Evolutionary conservation across 495 filamentous ascomycete genomes (phyloP).

Genomic region (Collariella sp.): DNA sequence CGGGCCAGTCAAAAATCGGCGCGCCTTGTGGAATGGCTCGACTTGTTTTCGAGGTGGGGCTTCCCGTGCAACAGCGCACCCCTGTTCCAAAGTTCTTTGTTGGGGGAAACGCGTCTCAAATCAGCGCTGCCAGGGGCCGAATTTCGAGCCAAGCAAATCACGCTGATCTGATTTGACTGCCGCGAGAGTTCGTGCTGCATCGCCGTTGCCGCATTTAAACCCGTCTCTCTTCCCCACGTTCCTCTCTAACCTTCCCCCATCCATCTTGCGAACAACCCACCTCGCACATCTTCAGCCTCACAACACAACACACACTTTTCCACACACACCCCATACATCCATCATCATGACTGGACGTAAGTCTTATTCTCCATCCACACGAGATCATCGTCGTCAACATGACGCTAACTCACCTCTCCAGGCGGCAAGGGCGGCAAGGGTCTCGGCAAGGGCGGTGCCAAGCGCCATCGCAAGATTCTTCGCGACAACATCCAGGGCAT

Average conservation of each 20-base stretch:
- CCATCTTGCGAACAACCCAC: conserved; percentile 9
- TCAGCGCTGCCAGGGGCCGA: conserved; percentile 6
- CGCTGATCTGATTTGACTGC: conserved; percentile 38
- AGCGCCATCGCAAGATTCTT: conserved; percentile 98
- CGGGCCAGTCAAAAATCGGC: conserved; percentile 13
- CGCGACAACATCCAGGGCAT: conserved; percentile 99
- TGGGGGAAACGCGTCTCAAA: conserved; percentile 12
- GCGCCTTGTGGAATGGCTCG: not conserved
- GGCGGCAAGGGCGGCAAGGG: conserved; percentile 96
- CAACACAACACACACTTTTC: conserved; percentile 20
- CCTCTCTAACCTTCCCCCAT: conserved; percentile 23
- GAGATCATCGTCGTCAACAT: conserved; percentile 1
- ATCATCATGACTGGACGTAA: conserved; percentile 89
- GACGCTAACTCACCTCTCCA: conserved; percentile 24
- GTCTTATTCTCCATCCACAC: conserved; percentile 36
- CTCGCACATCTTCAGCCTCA: conserved; percentile 35
- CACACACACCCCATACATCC: conserved; percentile 19
- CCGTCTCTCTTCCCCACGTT: conserved; percentile 40
- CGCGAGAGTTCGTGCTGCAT: conserved; percentile 21
- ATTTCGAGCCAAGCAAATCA: conserved; percentile 26
- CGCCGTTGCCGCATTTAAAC: conserved; percentile 36
- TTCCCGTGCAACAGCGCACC: not conserved
- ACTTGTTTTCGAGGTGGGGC: conserved; percentile 11
- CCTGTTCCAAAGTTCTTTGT: conserved; percentile 8
- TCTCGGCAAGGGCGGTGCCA: conserved; percentile 75